Conservation (phyloP, 2,329 filamentous ascomycete species). For the Cladosporium cucumerinum region DNA sequence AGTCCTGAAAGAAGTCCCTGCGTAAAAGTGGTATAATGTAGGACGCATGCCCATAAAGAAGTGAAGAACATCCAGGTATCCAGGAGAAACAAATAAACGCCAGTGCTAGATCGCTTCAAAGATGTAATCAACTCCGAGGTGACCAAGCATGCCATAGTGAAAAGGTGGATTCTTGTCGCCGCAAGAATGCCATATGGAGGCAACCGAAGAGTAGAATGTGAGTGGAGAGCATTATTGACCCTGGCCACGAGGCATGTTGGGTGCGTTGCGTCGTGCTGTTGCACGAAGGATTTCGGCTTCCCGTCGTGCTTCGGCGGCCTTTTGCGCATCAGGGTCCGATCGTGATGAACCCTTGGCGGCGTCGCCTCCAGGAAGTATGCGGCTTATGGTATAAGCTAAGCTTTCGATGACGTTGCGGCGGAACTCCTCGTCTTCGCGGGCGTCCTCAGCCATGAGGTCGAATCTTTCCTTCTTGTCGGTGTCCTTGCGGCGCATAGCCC, state of each 20-base stretch:
- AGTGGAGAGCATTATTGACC: slow-evolving; percentile 19
- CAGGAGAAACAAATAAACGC: slow-evolving; percentile 17
- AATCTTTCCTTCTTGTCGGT: slow-evolving; percentile 83
- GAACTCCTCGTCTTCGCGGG: slow-evolving; percentile 70
- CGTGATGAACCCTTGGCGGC: slow-evolving; percentile 27
- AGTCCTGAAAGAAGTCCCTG: slow-evolving; percentile 5
- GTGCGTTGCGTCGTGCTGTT: neutral
- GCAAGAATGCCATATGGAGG: slow-evolving; percentile 13
- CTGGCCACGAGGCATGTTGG: neutral
- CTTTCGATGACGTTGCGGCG: slow-evolving; percentile 69
- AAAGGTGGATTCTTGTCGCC: slow-evolving; percentile 3
- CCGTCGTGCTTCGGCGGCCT: slow-evolving; percentile 45
- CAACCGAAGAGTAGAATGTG: slow-evolving; percentile 4
- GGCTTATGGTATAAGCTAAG: slow-evolving; percentile 69
- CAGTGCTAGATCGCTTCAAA: slow-evolving; percentile 28
- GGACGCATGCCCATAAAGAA: neutral
- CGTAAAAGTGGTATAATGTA: slow-evolving; percentile 11
- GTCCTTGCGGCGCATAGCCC: slow-evolving; percentile 75
- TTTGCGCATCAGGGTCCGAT: slow-evolving; percentile 45
- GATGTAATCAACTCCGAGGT: slow-evolving; percentile 12
- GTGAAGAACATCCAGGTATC: slow-evolving; percentile 12
- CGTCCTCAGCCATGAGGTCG: slow-evolving; percentile 75
- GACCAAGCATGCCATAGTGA: neutral
- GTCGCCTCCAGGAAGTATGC: slow-evolving; percentile 52
- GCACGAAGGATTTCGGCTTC: slow-evolving; percentile 29